Conservation (phyloP, 1,139 yeast species). For the Arxiozyma telluris region DNA sequence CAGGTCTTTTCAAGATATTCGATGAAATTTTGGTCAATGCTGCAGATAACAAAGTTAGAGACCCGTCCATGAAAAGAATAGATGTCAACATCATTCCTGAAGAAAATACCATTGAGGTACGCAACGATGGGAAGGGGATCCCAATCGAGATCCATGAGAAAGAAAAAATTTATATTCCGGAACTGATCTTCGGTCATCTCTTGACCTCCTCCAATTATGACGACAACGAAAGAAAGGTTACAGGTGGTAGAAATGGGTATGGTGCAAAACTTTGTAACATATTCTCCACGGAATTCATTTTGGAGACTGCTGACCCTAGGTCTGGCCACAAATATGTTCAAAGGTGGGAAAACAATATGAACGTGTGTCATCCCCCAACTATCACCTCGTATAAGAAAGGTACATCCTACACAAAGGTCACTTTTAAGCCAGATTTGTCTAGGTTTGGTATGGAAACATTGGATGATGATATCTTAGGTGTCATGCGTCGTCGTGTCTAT, state of each 20-base stretch:
- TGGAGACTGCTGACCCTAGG: conserved; percentile 81
- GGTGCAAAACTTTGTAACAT: conserved; percentile 96
- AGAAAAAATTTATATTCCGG: conserved; percentile 91
- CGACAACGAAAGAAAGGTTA: conserved; percentile 88
- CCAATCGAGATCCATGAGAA: conserved; percentile 90
- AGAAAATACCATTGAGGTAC: conserved; percentile 64
- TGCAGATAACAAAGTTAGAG: conserved; percentile 96
- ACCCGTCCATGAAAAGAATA: conserved; percentile 77
- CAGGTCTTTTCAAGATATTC: conserved; percentile 92
- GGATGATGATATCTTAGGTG: conserved; percentile 76
- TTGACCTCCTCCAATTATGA: conserved; percentile 94
- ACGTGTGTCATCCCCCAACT: conserved; percentile 63
- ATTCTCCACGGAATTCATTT: conserved; percentile 75
- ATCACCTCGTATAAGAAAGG: conserved; percentile 46
- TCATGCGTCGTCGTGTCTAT: conserved; percentile 85
- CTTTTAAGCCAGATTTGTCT: conserved; percentile 79
- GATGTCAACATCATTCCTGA: conserved; percentile 75
- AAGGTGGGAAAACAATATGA: conserved; percentile 84
- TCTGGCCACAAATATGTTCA: conserved; percentile 62
- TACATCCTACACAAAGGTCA: conserved; percentile 73
- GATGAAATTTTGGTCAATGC: conserved; percentile 98
- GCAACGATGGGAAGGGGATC: conserved; percentile 92
- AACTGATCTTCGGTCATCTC: conserved; percentile 89
- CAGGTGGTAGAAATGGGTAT: conserved; percentile 98
- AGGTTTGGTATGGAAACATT: conserved; percentile 77